Conservation (phyloP, 1,284 basidiomycete species). For the Naganishia albida region DNA sequence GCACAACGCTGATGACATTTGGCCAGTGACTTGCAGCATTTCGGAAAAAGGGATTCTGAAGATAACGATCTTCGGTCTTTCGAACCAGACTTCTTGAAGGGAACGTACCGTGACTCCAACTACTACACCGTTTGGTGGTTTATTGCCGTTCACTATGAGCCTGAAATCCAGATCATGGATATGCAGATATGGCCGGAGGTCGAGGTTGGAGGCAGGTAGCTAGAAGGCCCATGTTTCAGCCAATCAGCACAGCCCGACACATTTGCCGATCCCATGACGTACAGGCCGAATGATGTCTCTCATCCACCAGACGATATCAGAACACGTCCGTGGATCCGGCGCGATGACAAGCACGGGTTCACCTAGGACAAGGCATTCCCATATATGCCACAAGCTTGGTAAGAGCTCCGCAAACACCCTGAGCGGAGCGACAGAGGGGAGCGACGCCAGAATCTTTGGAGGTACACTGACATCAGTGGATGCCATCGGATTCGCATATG, state of each 20-base stretch:
- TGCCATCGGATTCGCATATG: too few species aligned
- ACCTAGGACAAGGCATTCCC: conserved; percentile 85
- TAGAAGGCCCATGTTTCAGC: conserved; percentile 44
- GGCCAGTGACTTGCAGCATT: conserved; percentile 90
- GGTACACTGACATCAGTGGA: conserved; percentile 42
- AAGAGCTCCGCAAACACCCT: conserved; percentile 73
- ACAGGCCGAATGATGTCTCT: conserved; percentile 84
- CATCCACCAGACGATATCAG: conserved; percentile 84
- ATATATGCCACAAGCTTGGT: conserved; percentile 83
- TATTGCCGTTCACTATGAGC: conserved; percentile 73
- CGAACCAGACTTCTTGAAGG: neutral
- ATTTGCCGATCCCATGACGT: conserved; percentile 40
- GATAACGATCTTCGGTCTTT: neutral
- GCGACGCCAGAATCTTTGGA: conserved; percentile 73
- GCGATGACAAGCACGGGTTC: conserved; percentile 88
- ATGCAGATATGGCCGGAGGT: conserved; percentile 91
- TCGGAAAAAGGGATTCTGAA: conserved; percentile 81
- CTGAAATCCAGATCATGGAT: conserved; percentile 88
- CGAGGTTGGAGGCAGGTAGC: conserved; percentile 75
- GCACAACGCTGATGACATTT: conserved; percentile 60
- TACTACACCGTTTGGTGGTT: conserved; percentile 79
- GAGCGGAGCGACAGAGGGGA: conserved; percentile 69
- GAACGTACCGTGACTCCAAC: conserved; percentile 72
- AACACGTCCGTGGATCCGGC: conserved; percentile 72
- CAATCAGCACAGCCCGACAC: conserved; percentile 4